A percentile compares a stretch with the other conserved stretches of the same genome.
phyloP scores from a whole-genome alignment of 2,329 filamentous ascomycete genomes.

The Cladophialophora psammophila region DNA sequence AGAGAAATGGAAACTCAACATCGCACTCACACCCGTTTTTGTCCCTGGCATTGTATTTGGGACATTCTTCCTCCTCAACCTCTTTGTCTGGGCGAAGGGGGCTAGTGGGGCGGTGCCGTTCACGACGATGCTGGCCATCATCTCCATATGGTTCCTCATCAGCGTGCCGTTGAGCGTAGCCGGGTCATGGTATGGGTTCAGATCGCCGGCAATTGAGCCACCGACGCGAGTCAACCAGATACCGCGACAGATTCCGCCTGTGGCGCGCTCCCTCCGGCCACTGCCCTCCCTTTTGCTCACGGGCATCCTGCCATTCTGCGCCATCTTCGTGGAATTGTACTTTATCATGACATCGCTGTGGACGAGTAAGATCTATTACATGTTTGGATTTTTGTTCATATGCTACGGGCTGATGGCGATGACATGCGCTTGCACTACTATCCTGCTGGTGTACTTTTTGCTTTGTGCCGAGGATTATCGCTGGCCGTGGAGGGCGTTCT shows the following conservation, averaged over 20 bases:
- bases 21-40: slow-evolving; percentile 82
- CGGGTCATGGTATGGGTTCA: slow-evolving; percentile 94
- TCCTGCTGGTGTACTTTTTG: slow-evolving; percentile 94
- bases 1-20: slow-evolving; percentile 93
- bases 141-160: slow-evolving; percentile 96
- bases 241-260: slow-evolving; percentile 90
- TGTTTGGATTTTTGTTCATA: slow-evolving; percentile 98
- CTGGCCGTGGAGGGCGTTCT: slow-evolving; percentile 97
- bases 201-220: slow-evolving; percentile 71
- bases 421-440: slow-evolving; percentile 88
- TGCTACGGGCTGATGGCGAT: slow-evolving; percentile 98
- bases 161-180: slow-evolving; percentile 88
- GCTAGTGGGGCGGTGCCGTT: slow-evolving; percentile 96
- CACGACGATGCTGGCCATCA: slow-evolving; percentile 92
- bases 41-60: slow-evolving; percentile 86
- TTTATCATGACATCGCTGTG: slow-evolving; percentile 99
- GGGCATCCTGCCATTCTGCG: slow-evolving; percentile 90
- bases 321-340: slow-evolving; percentile 98
- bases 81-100: slow-evolving; percentile 93
- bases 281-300: slow-evolving; percentile 91
- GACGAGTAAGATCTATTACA: slow-evolving; percentile 99
- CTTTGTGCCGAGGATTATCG: slow-evolving; percentile 97
- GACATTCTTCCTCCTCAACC: slow-evolving; percentile 90
- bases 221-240: slow-evolving; percentile 98
- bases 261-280: slow-evolving; percentile 80